Evolutionary conservation across 1,284 basidiomycete genomes (phyloP).

Genomic region (Sphagnurus paluster): DNA sequence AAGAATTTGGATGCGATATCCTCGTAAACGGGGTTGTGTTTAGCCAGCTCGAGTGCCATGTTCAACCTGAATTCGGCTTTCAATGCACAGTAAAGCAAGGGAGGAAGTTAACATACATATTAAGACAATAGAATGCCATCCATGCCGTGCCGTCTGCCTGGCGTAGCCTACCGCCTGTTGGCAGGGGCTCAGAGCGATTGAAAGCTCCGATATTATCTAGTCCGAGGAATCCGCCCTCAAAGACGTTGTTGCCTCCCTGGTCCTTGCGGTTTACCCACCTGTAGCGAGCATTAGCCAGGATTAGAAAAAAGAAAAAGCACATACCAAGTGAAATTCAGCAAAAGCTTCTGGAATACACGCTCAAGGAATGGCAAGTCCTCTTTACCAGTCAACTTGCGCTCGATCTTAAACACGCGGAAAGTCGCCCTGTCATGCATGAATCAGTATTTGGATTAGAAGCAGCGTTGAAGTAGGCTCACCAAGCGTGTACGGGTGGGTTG

Average conservation of each 20-base stretch:
- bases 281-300: slow-evolving; percentile 8
- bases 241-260: slow-evolving; percentile 91
- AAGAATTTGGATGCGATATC: slow-evolving; percentile 99
- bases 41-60: slow-evolving; percentile 96
- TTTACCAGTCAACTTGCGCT: slow-evolving; percentile 89
- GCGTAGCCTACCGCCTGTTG: slow-evolving; percentile 88
- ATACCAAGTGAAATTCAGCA: slow-evolving; percentile 96
- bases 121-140: slow-evolving; percentile 99
- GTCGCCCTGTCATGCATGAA: slow-evolving; percentile 64
- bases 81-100: neutral
- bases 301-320: slow-evolving; percentile 18
- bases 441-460: neutral
- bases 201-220: slow-evolving; percentile 98
- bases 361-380: slow-evolving; percentile 95
- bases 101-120: slow-evolving; percentile 63
- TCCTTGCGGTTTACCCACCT: slow-evolving; percentile 99
- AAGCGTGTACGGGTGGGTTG: slow-evolving; percentile 97
- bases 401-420: slow-evolving; percentile 97
- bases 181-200: slow-evolving; percentile 95
- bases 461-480: slow-evolving; percentile 43
- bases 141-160: slow-evolving; percentile 98
- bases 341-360: slow-evolving; percentile 96
- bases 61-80: slow-evolving; percentile 66
- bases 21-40: slow-evolving; percentile 97
- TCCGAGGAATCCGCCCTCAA: slow-evolving; percentile 97